phyloP scores from a whole-genome alignment of 169 alveolate species.

The Plasmodium adleri region DNA sequence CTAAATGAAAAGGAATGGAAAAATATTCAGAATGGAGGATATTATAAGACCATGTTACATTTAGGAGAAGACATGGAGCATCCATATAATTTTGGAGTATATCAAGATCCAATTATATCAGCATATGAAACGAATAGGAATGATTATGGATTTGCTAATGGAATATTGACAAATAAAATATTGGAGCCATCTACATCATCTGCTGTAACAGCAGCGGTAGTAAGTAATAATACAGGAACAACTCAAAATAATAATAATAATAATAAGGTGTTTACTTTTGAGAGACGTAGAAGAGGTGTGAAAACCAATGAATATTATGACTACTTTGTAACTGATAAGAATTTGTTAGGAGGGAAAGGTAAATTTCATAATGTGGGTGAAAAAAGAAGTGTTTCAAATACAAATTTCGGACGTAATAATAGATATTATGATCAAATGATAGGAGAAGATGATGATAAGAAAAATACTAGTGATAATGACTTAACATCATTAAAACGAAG shows the following conservation, averaged over 20 bases:
- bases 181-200: background rate
- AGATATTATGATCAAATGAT: conserved; percentile 30
- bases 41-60: too few relatives aligned
- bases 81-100: background rate
- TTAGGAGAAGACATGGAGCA: background rate
- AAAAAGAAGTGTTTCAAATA: conserved; percentile 62
- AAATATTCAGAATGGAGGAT: background rate
- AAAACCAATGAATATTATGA: conserved; percentile 44
- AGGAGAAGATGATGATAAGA: conserved; percentile 49
- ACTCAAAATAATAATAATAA: background rate
- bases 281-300: conserved; percentile 18
- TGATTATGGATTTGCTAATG: background rate
- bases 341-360: conserved; percentile 4
- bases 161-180: conserved; percentile 10
- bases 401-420: conserved; percentile 50
- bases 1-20: background rate
- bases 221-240: background rate
- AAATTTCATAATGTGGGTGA: conserved; percentile 39
- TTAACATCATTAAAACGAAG: conserved; percentile 22
- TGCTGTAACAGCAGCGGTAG: background rate
- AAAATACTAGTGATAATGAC: conserved; percentile 70
- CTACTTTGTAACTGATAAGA: conserved; percentile 25
- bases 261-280: conserved; percentile 45
- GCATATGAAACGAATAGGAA: too few relatives aligned
- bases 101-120: too few relatives aligned